phyloP scores from a whole-genome alignment of 805 yeast species.

The Zygotorulaspora danielsina region DNA sequence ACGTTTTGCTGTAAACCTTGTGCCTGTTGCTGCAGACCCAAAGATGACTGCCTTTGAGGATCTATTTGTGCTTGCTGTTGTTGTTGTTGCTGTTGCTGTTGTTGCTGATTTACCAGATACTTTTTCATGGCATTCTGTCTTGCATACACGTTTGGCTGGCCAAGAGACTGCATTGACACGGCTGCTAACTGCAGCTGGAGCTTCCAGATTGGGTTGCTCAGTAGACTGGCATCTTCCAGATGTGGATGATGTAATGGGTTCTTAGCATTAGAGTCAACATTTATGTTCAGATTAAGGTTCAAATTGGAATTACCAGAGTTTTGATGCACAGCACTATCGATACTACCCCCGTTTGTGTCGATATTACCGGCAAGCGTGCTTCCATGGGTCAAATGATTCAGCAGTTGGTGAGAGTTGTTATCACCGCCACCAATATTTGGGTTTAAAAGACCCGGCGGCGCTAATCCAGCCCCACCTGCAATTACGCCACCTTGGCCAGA shows the following conservation, averaged over 20 bases:
- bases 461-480: slow-evolving; percentile 13
- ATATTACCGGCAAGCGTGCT: slow-evolving; percentile 8
- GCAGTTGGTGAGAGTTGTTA: slow-evolving; percentile 29
- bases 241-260: slow-evolving; percentile 37
- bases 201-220: slow-evolving; percentile 37
- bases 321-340: slow-evolving; percentile 6
- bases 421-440: slow-evolving; percentile 7
- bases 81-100: slow-evolving; percentile 14
- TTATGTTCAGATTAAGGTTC: slow-evolving; percentile 5
- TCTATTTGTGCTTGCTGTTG: slow-evolving; percentile 11
- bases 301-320: slow-evolving; percentile 2
- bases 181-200: slow-evolving; percentile 35
- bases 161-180: slow-evolving; percentile 33
- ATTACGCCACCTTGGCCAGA: slow-evolving; percentile 12
- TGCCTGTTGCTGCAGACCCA: slow-evolving; percentile 7
- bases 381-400: slow-evolving; percentile 20
- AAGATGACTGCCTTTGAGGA: slow-evolving; percentile 5
- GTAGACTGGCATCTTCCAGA: slow-evolving; percentile 31
- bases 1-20: slow-evolving; percentile 2
- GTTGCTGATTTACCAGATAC: slow-evolving; percentile 29
- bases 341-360: slow-evolving; percentile 8
- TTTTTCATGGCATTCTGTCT: slow-evolving; percentile 38
- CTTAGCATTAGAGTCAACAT: slow-evolving; percentile 19
- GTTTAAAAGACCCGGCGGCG: slow-evolving; percentile 28
- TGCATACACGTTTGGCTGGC: slow-evolving; percentile 37